These are phyloP conservation scores for Tarenaya hassleriana DNA, from an alignment of 345 rosid genomes.

Conservation along the genomic window DNA sequence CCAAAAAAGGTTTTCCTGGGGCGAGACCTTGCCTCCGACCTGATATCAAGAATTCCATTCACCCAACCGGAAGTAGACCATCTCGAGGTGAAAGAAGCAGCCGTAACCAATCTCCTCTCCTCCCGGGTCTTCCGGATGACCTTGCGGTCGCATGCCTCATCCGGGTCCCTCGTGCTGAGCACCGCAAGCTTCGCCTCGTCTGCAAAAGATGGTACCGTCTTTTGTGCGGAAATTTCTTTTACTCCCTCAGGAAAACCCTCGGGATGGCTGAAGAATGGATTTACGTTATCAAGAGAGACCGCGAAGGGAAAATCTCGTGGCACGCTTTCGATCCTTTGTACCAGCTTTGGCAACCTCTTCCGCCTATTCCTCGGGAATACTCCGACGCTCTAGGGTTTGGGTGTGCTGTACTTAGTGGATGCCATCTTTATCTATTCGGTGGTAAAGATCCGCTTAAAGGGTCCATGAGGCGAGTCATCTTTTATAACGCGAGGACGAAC, in stretches of 20 bases:
- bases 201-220: conserved; percentile 78
- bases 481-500: conserved; percentile 63
- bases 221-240: conserved; percentile 55
- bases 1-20: conserved; percentile 60
- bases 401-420: conserved; percentile 71
- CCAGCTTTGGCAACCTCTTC: conserved; percentile 77
- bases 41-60: conserved; percentile 63
- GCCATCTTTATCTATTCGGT: conserved; percentile 74
- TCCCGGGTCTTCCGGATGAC: conserved; percentile 76
- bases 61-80: conserved; percentile 53
- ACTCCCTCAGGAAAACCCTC: conserved; percentile 58
- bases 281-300: conserved; percentile 61
- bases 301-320: conserved; percentile 72
- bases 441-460: conserved; percentile 70
- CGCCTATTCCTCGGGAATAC: conserved; percentile 70
- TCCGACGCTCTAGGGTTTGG: conserved; percentile 73
- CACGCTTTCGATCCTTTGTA: conserved; percentile 68
- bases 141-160: conserved; percentile 81
- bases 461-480: conserved; percentile 70
- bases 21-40: conserved; percentile 68
- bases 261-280: conserved; percentile 77
- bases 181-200: conserved; percentile 61
- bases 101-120: conserved; percentile 56
- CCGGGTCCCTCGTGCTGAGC: conserved; percentile 58
- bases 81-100: conserved; percentile 50